Evolutionary conservation across 768 basidiomycete genomes (phyloP).

Genomic region (Calvatia gigantea): DNA sequence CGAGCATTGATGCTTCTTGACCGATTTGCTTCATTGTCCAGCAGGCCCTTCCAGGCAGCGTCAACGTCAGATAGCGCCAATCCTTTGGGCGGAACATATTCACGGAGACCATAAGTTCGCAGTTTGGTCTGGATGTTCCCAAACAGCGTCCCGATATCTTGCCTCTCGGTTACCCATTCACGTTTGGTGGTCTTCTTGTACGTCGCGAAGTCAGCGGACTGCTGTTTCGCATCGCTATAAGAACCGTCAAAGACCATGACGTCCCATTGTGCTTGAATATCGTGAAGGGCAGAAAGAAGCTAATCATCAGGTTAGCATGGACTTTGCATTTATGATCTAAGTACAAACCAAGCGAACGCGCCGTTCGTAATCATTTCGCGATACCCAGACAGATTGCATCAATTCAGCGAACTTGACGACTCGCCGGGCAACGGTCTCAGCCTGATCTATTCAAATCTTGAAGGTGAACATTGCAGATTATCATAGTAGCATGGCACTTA

Average conservation of each 20-base stretch:
- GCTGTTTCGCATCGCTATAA: slow-evolving; percentile 78
- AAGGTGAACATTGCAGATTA: not conserved
- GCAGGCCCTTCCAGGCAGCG: slow-evolving; percentile 66
- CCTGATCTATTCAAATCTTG: slow-evolving; percentile 63
- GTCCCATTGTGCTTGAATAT: slow-evolving; percentile 70
- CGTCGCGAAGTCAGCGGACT: slow-evolving; percentile 64
- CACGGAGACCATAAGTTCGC: slow-evolving; percentile 80
- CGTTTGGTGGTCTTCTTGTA: slow-evolving; percentile 89
- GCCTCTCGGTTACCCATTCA: slow-evolving; percentile 84
- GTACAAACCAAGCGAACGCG: slow-evolving; percentile 66
- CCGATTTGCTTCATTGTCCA: slow-evolving; percentile 71
- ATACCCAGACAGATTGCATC: slow-evolving; percentile 89
- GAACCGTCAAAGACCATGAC: slow-evolving; percentile 63
- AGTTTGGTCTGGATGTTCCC: slow-evolving; percentile 94
- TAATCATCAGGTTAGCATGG: slow-evolving; percentile 19
- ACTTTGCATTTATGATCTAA: not conserved
- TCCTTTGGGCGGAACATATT: slow-evolving; percentile 78
- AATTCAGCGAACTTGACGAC: slow-evolving; percentile 96
- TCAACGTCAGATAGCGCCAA: slow-evolving; percentile 73
- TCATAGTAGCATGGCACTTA: slow-evolving; percentile 29
- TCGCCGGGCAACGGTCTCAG: slow-evolving; percentile 88
- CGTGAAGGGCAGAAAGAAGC: slow-evolving; percentile 64
- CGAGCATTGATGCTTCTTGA: slow-evolving; percentile 85
- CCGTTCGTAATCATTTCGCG: slow-evolving; percentile 89
- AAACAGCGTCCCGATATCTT: slow-evolving; percentile 83